phyloP scores from a whole-genome alignment of 306 rosid genomes.

The Luffa acutangula region DNA sequence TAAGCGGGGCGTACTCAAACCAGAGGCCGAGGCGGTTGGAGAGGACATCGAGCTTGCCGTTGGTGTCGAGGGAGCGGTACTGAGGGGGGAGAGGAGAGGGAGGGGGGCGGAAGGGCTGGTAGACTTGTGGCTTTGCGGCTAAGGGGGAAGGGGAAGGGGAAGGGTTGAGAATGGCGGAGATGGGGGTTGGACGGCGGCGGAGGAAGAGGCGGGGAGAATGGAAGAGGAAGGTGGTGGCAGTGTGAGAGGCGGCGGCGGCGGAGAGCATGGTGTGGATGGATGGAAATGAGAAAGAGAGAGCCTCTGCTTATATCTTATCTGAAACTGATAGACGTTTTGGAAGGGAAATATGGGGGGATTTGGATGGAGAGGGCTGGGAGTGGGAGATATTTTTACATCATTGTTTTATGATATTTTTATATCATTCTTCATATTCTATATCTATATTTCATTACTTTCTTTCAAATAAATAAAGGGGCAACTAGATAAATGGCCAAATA shows the following conservation, averaged over 20 bases:
- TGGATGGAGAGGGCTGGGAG: too few species aligned
- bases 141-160: constrained; percentile 6
- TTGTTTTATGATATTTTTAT: too few species aligned
- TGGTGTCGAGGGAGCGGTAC: constrained; percentile 41
- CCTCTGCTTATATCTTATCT: neutral
- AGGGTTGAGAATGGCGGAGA: constrained; percentile 20
- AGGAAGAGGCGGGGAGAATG: neutral
- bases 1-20: constrained; percentile 67
- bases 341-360: neutral
- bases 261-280: constrained; percentile 7
- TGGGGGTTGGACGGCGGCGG: constrained; percentile 12
- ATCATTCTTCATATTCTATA: too few species aligned
- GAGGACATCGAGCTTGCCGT: constrained; percentile 39
- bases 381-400: too few species aligned
- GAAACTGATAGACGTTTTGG: neutral
- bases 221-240: too few species aligned
- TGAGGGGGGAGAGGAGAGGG: constrained; percentile 43
- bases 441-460: too few species aligned
- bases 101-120: constrained; percentile 85
- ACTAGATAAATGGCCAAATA: too few species aligned
- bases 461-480: too few species aligned
- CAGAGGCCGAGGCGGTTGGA: constrained; percentile 73
- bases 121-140: constrained; percentile 29
- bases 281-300: neutral
- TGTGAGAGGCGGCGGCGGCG: neutral